phyloP scores from a whole-genome alignment of 2,329 filamentous ascomycete genomes.

The Trichoderma arundinaceum region DNA sequence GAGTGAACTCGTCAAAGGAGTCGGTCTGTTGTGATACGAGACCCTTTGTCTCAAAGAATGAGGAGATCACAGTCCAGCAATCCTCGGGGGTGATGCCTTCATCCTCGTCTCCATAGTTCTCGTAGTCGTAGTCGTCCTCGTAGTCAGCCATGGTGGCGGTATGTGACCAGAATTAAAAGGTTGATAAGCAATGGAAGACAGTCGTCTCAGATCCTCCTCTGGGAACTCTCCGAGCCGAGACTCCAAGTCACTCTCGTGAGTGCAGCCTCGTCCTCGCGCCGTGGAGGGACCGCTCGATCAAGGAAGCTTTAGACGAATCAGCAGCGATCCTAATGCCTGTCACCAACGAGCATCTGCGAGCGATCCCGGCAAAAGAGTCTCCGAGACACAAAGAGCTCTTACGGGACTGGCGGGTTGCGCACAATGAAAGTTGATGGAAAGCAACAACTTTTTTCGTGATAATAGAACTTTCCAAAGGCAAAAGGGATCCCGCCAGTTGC shows the following conservation, averaged over 20 bases:
- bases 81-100: slow-evolving; percentile 89
- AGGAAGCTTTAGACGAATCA: slow-evolving; percentile 42
- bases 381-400: slow-evolving; percentile 33
- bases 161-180: neutral
- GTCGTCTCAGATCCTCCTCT: neutral
- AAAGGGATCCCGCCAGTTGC: slow-evolving; percentile 27
- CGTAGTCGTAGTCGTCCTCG: slow-evolving; percentile 67
- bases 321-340: slow-evolving; percentile 43
- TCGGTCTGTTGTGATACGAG: slow-evolving; percentile 97
- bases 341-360: slow-evolving; percentile 43
- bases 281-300: slow-evolving; percentile 31
- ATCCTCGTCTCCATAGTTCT: slow-evolving; percentile 71
- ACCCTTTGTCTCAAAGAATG: slow-evolving; percentile 96
- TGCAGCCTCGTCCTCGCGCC: slow-evolving; percentile 26
- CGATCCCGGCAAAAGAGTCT: slow-evolving; percentile 36
- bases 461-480: slow-evolving; percentile 22
- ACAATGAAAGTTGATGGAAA: slow-evolving; percentile 36
- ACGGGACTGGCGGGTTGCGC: slow-evolving; percentile 34
- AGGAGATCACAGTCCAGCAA: slow-evolving; percentile 96
- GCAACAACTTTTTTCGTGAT: slow-evolving; percentile 36
- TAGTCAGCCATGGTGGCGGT: slow-evolving; percentile 58
- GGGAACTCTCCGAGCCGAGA: neutral
- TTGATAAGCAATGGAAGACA: neutral
- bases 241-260: slow-evolving; percentile 6
- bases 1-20: slow-evolving; percentile 97